Evolutionary conservation across 495 filamentous ascomycete species (phyloP).

Genomic region (Lasiosphaeris hirsuta): DNA sequence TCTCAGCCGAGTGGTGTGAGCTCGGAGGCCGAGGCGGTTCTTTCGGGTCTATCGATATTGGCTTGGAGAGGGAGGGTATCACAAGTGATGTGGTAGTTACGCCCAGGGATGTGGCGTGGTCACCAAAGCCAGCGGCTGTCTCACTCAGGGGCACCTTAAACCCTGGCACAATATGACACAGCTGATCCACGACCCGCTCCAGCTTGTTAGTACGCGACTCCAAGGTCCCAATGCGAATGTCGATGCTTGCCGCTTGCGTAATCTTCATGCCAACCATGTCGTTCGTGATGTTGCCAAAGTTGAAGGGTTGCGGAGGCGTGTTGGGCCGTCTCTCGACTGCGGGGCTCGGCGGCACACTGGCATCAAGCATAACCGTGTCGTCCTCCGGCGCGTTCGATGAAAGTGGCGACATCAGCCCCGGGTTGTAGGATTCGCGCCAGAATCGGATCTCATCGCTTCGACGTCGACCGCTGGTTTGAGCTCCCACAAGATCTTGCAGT

Average conservation of each 20-base stretch:
- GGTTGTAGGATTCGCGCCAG: constrained; percentile 53
- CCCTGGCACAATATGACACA: constrained; percentile 41
- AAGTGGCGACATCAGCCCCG: constrained; percentile 44
- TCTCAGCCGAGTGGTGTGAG: constrained; percentile 35
- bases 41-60: constrained; percentile 20
- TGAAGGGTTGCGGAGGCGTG: constrained; percentile 51
- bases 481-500: constrained; percentile 37
- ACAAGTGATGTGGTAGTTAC: constrained; percentile 28
- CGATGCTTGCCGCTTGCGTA: constrained; percentile 49
- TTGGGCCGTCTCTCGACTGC: constrained; percentile 31
- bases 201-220: constrained; percentile 47
- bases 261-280: constrained; percentile 53
- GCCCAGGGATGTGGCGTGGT: constrained; percentile 13
- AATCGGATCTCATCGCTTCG: constrained; percentile 57
- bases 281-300: constrained; percentile 42
- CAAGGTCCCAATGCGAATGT: constrained; percentile 44
- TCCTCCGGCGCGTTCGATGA: constrained; percentile 43
- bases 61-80: constrained; percentile 26
- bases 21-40: constrained; percentile 27
- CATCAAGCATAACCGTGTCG: constrained; percentile 33
- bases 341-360: constrained; percentile 30
- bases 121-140: not conserved
- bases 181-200: constrained; percentile 43
- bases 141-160: constrained; percentile 26
- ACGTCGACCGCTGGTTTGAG: constrained; percentile 33